phyloP scores from a whole-genome alignment of 2,329 filamentous ascomycete genomes.

The Pseudopyrenochaeta lycopersici region DNA sequence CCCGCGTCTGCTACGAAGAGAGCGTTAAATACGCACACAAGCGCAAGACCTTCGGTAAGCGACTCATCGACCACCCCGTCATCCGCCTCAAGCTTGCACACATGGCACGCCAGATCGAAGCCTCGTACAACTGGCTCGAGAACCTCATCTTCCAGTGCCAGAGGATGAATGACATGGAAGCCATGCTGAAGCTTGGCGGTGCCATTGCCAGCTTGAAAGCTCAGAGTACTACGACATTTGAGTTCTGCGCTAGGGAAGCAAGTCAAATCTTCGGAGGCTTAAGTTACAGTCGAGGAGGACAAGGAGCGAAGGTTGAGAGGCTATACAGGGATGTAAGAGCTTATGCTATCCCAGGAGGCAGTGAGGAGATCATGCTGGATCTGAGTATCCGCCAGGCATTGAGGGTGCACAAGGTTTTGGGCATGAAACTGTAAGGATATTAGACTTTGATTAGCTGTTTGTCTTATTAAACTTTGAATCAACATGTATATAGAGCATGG shows the following conservation, averaged over 20 bases:
- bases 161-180: slow-evolving; percentile 92
- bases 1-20: slow-evolving; percentile 96
- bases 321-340: slow-evolving; percentile 94
- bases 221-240: slow-evolving; percentile 91
- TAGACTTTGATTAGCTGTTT: neutral
- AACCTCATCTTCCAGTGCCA: slow-evolving; percentile 92
- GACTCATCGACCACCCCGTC: slow-evolving; percentile 94
- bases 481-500: too few relatives aligned
- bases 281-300: slow-evolving; percentile 89
- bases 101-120: slow-evolving; percentile 98
- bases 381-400: slow-evolving; percentile 91
- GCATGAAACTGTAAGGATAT: slow-evolving; percentile 84
- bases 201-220: slow-evolving; percentile 95
- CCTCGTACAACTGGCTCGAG: slow-evolving; percentile 96
- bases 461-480: too few relatives aligned
- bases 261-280: slow-evolving; percentile 97
- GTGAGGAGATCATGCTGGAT: slow-evolving; percentile 98
- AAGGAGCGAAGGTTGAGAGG: slow-evolving; percentile 94
- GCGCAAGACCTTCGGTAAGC: slow-evolving; percentile 95
- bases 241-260: slow-evolving; percentile 96
- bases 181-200: slow-evolving; percentile 93
- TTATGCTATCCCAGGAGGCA: slow-evolving; percentile 92
- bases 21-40: slow-evolving; percentile 97
- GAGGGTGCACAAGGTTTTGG: slow-evolving; percentile 86
- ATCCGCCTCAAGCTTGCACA: slow-evolving; percentile 97